Base-by-base conservation (phyloP, 2,329 filamentous ascomycete genomes). In the Coleophoma crateriformis region DNA sequence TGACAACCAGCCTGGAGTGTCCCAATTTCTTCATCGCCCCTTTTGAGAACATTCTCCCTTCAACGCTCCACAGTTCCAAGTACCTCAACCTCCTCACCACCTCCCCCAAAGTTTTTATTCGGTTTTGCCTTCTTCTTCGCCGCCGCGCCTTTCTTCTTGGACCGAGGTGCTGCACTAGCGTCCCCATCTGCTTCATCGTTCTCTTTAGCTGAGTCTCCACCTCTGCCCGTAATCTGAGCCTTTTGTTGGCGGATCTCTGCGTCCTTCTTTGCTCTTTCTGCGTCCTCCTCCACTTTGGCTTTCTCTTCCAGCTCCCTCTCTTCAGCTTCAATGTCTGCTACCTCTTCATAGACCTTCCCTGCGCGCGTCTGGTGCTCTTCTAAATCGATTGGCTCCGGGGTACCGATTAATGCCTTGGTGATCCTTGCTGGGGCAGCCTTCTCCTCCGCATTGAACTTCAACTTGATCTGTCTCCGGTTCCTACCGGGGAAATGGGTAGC, bases 381-480 rank as follows among this genome's bases (percentile, higher is more conserved):
- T 22, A 85, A 68, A 60, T 83, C 75, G 55, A 85, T 82, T 40
- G 76, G 71, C 32, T 74, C 74, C 68, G 82, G 79, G 57, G 77
- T 72, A 49, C 80, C 81, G 34, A 77, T 78, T 49, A 94, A 71
- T 5, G 81, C 81, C 34, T 75, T 74, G 53, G 81, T 82, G 57
- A 95, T 76, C 54, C 79, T 77, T 3, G 71, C 68, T 0, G 86
- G 82, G 54, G 85, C 77, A 47, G 80, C 72, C 33, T 81, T 76
- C 68, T 94, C 88, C 68, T 94, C 89, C 53, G 85, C 83, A 60
- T 85, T 87, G 69, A 89, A 94, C 65, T 94, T 94, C 56, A 85
- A 77, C 70, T 92, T 92, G 68, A 94, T 78, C 64, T 88, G 82
- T 33, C 84, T 79, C 15, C 89, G 78, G 52, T 79, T 86, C 61